Evolutionary conservation across 2,329 filamentous ascomycete genomes (phyloP).

Genomic region (Fonsecaea erecta): DNA sequence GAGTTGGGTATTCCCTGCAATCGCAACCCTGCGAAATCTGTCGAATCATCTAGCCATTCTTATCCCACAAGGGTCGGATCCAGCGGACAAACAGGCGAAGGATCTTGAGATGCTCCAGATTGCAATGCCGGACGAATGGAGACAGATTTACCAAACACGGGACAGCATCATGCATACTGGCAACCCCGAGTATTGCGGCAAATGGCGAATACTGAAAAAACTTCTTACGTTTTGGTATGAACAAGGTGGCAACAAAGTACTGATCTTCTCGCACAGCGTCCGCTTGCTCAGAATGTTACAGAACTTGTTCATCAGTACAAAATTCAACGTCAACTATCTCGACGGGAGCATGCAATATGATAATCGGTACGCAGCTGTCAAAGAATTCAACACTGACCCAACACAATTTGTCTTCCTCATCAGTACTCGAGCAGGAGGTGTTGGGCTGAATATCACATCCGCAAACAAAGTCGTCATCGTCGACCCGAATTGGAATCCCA

Average conservation of each 20-base stretch:
- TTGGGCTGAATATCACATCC: constrained; percentile 94
- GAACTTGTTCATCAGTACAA: constrained; percentile 82
- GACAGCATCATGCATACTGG: constrained; percentile 81
- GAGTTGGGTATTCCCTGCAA: constrained; percentile 80
- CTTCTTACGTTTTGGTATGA: constrained; percentile 87
- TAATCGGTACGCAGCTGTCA: constrained; percentile 79
- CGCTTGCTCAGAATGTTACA: constrained; percentile 81
- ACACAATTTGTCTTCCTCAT: constrained; percentile 94
- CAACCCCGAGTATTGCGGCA: constrained; percentile 91
- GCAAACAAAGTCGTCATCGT: constrained; percentile 98
- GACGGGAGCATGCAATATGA: constrained; percentile 84
- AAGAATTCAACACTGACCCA: constrained; percentile 88
- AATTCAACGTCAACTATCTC: constrained; percentile 88
- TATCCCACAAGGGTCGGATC: constrained; percentile 69
- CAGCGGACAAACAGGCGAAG: constrained; percentile 73
- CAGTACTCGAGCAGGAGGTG: constrained; percentile 88
- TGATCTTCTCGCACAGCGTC: constrained; percentile 94
- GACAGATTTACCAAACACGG: constrained; percentile 71
- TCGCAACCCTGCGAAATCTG: constrained; percentile 81
- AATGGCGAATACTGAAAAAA: constrained; percentile 90
- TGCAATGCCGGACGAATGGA: constrained; percentile 76
- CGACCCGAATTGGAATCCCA: constrained; percentile 97
- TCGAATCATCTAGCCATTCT: constrained; percentile 91
- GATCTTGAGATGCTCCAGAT: constrained; percentile 74
- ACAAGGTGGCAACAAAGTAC: constrained; percentile 82